A percentile compares a stretch with the other conserved stretches of the same genome.
These are phyloP conservation scores for Populus trichocarpa DNA, from an alignment of 441 rosid species.

Conservation along the genomic window DNA sequence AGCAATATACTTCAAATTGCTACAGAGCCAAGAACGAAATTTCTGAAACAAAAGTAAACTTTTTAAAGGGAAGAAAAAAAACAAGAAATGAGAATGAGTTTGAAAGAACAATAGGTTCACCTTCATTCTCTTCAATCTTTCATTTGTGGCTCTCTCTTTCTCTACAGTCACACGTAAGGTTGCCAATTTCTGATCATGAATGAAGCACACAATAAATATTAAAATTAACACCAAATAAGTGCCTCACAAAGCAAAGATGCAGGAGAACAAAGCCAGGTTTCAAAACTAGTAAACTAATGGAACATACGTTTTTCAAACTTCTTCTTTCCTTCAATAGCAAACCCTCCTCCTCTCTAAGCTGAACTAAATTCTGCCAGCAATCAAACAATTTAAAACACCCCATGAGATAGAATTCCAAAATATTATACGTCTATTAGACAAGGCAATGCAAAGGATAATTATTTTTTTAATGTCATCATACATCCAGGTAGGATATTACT, in stretches of 20 bases:
- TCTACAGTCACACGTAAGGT: constrained; percentile 35
- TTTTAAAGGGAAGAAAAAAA: not conserved
- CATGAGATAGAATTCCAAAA: not conserved
- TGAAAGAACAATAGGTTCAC: constrained; percentile 23
- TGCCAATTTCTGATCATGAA: constrained; percentile 51
- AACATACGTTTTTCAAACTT: constrained; percentile 50
- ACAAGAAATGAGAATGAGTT: not conserved
- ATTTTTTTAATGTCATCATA: not conserved
- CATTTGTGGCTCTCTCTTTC: constrained; percentile 53
- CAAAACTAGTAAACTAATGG: not conserved
- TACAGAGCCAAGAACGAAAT: not conserved
- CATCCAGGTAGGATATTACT: not conserved
- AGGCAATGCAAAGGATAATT: not conserved
- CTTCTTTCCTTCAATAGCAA: constrained; percentile 57
- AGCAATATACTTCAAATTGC: not conserved
- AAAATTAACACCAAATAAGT: not conserved
- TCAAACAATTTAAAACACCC: constrained; percentile 1
- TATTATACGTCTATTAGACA: not conserved
- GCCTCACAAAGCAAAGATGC: not conserved
- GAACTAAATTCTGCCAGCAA: constrained; percentile 62
- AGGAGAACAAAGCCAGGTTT: not conserved
- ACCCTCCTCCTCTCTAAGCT: constrained; percentile 68
- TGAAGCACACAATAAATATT: not conserved
- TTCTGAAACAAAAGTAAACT: not conserved
- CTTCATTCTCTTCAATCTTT: constrained; percentile 57